Base-by-base conservation (phyloP, 2,329 filamentous ascomycete genomes). In the Sarocladium oryzae region DNA sequence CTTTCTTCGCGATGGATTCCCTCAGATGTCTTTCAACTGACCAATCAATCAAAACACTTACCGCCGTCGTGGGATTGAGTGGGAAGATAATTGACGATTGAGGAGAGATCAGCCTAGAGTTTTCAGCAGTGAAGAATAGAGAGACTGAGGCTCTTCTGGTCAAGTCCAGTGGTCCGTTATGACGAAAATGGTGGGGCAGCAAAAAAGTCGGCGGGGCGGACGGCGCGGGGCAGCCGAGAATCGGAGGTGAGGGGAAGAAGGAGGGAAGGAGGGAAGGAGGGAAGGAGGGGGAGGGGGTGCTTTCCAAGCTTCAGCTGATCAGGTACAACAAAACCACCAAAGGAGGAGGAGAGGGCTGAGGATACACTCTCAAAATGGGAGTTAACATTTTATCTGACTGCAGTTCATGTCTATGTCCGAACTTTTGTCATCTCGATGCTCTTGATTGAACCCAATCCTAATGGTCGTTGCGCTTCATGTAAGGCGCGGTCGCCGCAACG, bases 391-490 rank as follows among this genome's bases (percentile, higher is more conserved):
- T n/a, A n/a, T n/a, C n/a, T n/a, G n/a, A n/a, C n/a, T n/a, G n/a
- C n/a, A n/a, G n/a, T n/a, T n/a, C n/a, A n/a, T n/a, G n/a, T n/a
- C n/a, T n/a, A n/a, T n/a, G n/a, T n/a, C n/a, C n/a, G n/a, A n/a
- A n/a, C n/a, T 20, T 21, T 4, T 6, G 18, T 36, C 5, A 7
- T 36, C 10, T 36, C 5, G 9, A 36, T 9, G n/a, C 9, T 9
- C 15, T 15, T 36, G n/a, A 11, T 7, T 9, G n/a, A 15, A 21
- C 16, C 33, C 11, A 20, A 18, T 21, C n/a, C 20, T 49, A 49
- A 32, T 49, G 46, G 20, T 49, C 49, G 35, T 51, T 16, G n/a
- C 52, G 52, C 40, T 33, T 24, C 33, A 50, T 26, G 38, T 49
- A 53, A n/a, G 49, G 49, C 10, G 30, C 38, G 18, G 50, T 24